Conservation (phyloP, 1,284 basidiomycete species). For the Afroboletus lepidellus region DNA sequence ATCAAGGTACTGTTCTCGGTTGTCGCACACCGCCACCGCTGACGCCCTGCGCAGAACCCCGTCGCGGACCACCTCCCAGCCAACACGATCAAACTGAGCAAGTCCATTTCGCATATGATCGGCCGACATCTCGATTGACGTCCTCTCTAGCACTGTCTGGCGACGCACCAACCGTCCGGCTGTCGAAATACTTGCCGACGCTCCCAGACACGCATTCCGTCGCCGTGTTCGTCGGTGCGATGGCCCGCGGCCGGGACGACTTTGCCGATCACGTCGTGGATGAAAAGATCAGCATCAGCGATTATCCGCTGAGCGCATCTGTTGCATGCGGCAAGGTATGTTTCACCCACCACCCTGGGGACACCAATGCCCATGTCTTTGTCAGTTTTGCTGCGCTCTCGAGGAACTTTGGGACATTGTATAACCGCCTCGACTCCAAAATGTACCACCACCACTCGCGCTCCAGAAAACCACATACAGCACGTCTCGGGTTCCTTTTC, state of each 20-base stretch:
- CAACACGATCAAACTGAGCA: slow-evolving; percentile 95
- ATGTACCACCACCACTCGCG: slow-evolving; percentile 12
- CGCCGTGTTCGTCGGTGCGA: slow-evolving; percentile 96
- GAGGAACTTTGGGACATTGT: slow-evolving; percentile 64
- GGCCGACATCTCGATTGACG: slow-evolving; percentile 14
- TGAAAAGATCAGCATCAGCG: slow-evolving; percentile 95
- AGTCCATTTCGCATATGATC: slow-evolving; percentile 33
- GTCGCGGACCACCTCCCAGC: slow-evolving; percentile 93
- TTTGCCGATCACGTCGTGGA: slow-evolving; percentile 97
- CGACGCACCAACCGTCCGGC: slow-evolving; percentile 81
- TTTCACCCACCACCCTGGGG: no score
- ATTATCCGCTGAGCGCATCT: slow-evolving; percentile 91
- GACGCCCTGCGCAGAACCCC: slow-evolving; percentile 67
- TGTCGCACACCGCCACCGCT: slow-evolving; percentile 2
- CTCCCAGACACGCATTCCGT: slow-evolving; percentile 86
- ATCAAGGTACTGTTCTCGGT: slow-evolving; percentile 67
- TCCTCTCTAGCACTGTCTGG: slow-evolving; percentile 76
- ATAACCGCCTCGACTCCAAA: slow-evolving; percentile 28
- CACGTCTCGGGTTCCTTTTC: not conserved
- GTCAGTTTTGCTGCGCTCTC: slow-evolving; percentile 68
- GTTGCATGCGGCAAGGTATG: slow-evolving; percentile 95
- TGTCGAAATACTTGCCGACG: slow-evolving; percentile 81
- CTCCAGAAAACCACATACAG: not conserved
- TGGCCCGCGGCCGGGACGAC: slow-evolving; percentile 94
- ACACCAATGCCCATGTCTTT: not conserved